Evolutionary conservation across 179 eudicot species (phyloP), one percentile per base, ranked within the genome.

Genomic region (Silene coronaria): DNA sequence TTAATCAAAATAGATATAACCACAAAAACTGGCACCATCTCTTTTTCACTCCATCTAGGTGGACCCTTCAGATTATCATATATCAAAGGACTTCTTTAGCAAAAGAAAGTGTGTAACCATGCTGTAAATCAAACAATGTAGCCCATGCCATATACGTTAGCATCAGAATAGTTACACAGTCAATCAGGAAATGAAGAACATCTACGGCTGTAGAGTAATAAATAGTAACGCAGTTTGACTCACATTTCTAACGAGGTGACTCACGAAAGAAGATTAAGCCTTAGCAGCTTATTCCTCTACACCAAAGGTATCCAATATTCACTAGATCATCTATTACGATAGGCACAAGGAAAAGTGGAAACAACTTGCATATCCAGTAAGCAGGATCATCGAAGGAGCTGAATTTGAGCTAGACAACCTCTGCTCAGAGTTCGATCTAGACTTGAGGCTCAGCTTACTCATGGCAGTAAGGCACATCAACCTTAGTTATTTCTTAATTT

Each of bases 21-120:
- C 48, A 34, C 59, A n/a, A 67, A 22, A 75, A 27, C 42, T 14
- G 27, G 60, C 24, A 36, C 34, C 30, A 36, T 36, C 19, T 67
- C 58, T 12, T 21, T 58, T 6, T 74, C n/a, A 42, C 42, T 45
- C 23, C 61, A 46, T 16, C 58, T 17, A 60, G 58, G 53, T 6
- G 12, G 71, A 38, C 71, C 71, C 24, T 67, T 34, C 53, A 67
- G 71, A 67, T 9, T 36, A 67, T 21, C 17, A 36, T n/a, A 67
- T 67, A 34, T 67, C 9, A 8, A 64, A 28, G 68, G 3, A 64
- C n/a, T 30, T 62, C 34, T 32, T 64, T 12, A 36, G 55, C 27
- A 21, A 36, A 65, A 67, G 28, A 28, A 42, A 34, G 34, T 3
- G 10, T 24, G 58, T 12, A 7, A 36, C 11, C 22, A 42, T 61